Evolutionary conservation across 331 rosid genomes (phyloP), one percentile per base, ranked within the genome.

Genomic region (Saraca asoca): DNA sequence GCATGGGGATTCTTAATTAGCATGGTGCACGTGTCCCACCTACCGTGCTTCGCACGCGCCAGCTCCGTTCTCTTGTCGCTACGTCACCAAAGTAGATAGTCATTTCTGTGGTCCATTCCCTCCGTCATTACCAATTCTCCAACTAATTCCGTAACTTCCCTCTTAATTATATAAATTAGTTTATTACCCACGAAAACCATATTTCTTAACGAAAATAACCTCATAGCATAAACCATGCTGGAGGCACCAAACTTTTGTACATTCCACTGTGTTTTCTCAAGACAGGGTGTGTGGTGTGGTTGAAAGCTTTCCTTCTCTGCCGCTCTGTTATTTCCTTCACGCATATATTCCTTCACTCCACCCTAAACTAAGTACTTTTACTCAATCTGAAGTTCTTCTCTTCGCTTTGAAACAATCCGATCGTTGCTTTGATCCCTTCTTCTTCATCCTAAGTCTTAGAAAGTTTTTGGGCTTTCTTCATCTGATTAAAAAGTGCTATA

Each of bases 301-400:
- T 75, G 51, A 72, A 81, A 62, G 24, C 58, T 49, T 44, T 31
- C 68, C 20, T 29, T 49, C 74, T 38, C 62, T 9, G n/a, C n/a
- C n/a, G n/a, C n/a, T n/a, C n/a, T n/a, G n/a, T n/a, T 39, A 15
- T 75, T 70, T 68, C 65, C 62, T 78, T 79, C 80, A 63, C 71
- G 75, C 77, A 51, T 74, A 53, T 66, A 62, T 85, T 80, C 85
- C 80, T 78, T 85, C 55, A 20, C 69, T 74, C 76, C 78, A 51
- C 59, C 64, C 56, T 60, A n/a, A 65, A 71, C 72, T 75, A 66
- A 66, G 64, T 45, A 59, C 51, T 79, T 55, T 68, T 59, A 50
- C 72, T 70, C 69, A 38, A 52, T 77, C 20, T 72, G 7, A 60
- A 6, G 51, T 64, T 39, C 73, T 64, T 60, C 16, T 62, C 55